Evolutionary conservation across 495 filamentous ascomycete genomes (phyloP), one percentile per base, ranked within the genome.

Genomic region (Aspergillus olivimuriae): DNA sequence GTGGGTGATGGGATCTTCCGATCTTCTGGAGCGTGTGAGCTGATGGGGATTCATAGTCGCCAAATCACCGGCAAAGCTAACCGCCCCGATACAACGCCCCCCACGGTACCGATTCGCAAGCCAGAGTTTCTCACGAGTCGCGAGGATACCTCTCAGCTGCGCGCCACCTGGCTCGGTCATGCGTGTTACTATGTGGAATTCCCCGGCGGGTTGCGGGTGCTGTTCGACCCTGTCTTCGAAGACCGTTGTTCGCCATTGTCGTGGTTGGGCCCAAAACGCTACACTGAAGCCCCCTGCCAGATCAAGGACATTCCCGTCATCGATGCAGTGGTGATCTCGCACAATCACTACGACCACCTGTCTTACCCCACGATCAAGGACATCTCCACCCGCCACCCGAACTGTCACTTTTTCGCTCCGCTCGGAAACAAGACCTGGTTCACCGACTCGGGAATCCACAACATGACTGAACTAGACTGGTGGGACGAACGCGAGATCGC

Each of bases 141-240:
- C n/a, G n/a, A n/a, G 41, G 61, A 62, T 18, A 78, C 81, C 4
- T 52, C 57, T 31, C 70, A 64, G 10, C 78, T 98, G 6, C 83
- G 91, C 15, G 89, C 91, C 30, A 98, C 92, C 23, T 98, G 92
- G 92, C 78, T 98, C 4, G 92, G 92, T 8, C 92, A 98, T 64
- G 89, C 92, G 1, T 95, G 88, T 66, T 95, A 89, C 62, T 87
- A 86, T 57, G 82, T 94, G 41, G 92, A 96, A 59, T 96, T 94
- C 53, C 91, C 92, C 12, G 66, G 74, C 41, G 92, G 92, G 1
- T 69, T 98, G 16, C 81, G 91, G 30, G 89, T 94, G 2, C 76
- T 98, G 9, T 96, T 96, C 60, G 92, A 98, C 60, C 92, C 92
- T 2, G 91, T 98, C 12, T 95, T 98, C 46, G 87, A 89, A 49